Evolutionary conservation across 2,329 filamentous ascomycete genomes (phyloP), one percentile per base, ranked within the genome.

Genomic region (Macroventuria anomochaeta): DNA sequence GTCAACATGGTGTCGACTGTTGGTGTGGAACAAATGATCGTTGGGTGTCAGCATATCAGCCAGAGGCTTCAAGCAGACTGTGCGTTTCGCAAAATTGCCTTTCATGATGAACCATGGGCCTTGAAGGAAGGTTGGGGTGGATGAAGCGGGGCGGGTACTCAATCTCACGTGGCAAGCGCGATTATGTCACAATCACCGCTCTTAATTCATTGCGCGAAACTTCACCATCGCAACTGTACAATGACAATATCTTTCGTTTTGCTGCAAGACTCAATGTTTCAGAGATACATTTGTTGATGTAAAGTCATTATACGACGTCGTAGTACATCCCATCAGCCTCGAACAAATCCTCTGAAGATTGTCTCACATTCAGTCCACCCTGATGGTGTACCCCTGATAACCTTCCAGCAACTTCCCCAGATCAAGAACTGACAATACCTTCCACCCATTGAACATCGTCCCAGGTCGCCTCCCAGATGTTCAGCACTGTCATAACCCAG

Each of bases 371-470:
- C 25, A 15, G 17, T 26, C n/a, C 26, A 33, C 20, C 25, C 25
- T 43, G 31, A 32, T 21, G 13, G 21, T n/a, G 15, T 12, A 34
- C 48, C 49, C 42, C 41, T 49, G 52, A 41, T n/a, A 13, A 18
- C 28, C 17, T 43, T 11, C 17, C 31, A 18, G 26, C 8, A 7
- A 5, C 23, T 44, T n/a, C 8, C 20, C 8, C 7, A 13, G 26
- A 17, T 65, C 52, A 70, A 1, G 59, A 51, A 15, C 63, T 57
- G 32, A 74, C 52, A 36, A 83, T 79, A 5, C 75, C 77, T 55
- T 79, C 78, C 3, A 79, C 81, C 74, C 76, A 78, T 10, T 75
- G 70, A n/a, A 85, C 74, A 61, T 85, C 83, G 25, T 83, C 81
- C 80, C 79, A 82, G 26, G 72, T 77, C 2, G 79, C 80, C 54